Evolutionary conservation across 1,284 basidiomycete species (phyloP).

Genomic region (Mycena sp.): DNA sequence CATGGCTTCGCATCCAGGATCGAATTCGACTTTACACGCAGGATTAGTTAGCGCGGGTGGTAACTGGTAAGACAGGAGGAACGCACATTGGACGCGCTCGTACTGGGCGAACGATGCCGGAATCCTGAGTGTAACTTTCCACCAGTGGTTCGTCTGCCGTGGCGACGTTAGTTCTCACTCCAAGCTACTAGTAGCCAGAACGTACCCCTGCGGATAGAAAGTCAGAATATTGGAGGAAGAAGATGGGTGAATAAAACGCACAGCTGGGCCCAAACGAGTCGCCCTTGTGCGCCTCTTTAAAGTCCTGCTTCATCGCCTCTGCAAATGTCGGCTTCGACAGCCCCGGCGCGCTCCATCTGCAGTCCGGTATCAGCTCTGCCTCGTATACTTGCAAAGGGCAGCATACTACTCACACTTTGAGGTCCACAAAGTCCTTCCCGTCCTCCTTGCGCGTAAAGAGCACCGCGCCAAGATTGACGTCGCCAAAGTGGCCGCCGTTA

Average conservation of each 20-base stretch:
- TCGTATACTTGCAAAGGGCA: too few relatives aligned
- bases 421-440: too few relatives aligned
- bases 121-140: conserved; percentile 84
- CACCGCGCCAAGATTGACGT: too few relatives aligned
- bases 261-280: conserved; percentile 93
- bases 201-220: conserved; percentile 40
- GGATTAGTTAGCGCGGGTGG: background rate
- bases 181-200: conserved; percentile 33
- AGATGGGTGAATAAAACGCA: conserved; percentile 49
- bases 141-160: conserved; percentile 91
- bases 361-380: too few relatives aligned
- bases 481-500: too few relatives aligned
- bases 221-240: background rate
- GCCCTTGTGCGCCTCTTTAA: conserved; percentile 82
- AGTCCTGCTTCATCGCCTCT: conserved; percentile 86
- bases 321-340: conserved; percentile 83
- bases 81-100: conserved; percentile 86
- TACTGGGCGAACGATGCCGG: conserved; percentile 84
- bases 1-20: conserved; percentile 91
- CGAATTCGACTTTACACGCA: conserved; percentile 85
- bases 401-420: too few relatives aligned
- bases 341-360: too few relatives aligned
- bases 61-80: conserved; percentile 3
- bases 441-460: too few relatives aligned
- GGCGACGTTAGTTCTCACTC: background rate